Base-by-base conservation (phyloP, 139 green algal species). In the Coelastrella sp. region DNA sequence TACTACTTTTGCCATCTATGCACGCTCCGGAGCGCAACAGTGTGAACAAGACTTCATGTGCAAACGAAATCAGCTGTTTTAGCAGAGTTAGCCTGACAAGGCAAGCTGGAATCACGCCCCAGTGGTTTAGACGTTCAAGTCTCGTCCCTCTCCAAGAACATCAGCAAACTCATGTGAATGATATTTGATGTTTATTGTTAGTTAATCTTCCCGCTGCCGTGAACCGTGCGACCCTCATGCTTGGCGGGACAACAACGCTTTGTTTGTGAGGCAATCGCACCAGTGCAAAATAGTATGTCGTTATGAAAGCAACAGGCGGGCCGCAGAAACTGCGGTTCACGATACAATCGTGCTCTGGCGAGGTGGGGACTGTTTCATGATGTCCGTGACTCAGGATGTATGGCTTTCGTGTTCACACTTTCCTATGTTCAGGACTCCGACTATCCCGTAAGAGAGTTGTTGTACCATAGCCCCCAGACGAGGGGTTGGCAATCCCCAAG, bases 401-500 rank as follows among this genome's bases (percentile, higher is more conserved):
- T 78, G 8, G 25, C 74, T 59, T 81, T n/a, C 15, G 74, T 24
- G 17, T 6, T 17, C 20, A 19, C 24, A 81, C 1, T 24, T 35
- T 49, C 19, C 7, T n/a, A 9, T 59, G 57, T 65, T 15, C 90
- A 98, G 95, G 96, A 98, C 88, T 90, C 94, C 5, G 96, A 98
- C 58, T 97, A 97, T 73, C 96, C 96, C 0, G 96, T 94, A 11
- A 89, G 90, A 7, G 96, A 98, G 93, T 93, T 99, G 14, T 91
- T 97, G 9, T 95, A 92, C 60, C 94, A 98, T 85, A 96, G 90
- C 83, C 92, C 94, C 9, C 95, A 99, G 61, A 97, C 95, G 5
- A 85, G 94, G 24, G 97, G 97, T 65, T 99, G 97, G 97, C 96
- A 98, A 88, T 95, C 93, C 49, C 93, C 96, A 17, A 96, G 96